Conservation (phyloP, 345 rosid species). For the Erodium maritimum region DNA sequence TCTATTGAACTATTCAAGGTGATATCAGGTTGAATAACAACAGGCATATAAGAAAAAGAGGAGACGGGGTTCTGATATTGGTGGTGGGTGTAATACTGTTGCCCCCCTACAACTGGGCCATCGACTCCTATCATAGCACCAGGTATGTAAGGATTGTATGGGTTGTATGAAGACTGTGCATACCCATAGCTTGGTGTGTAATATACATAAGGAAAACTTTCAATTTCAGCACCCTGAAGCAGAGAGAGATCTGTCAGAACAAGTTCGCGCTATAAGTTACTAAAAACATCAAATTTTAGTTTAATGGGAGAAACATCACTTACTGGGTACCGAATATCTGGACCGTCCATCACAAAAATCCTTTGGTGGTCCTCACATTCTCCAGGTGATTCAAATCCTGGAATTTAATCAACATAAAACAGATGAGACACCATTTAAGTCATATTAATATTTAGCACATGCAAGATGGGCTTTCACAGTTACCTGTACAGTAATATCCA, state of each 20-base stretch:
- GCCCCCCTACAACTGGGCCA: conserved; percentile 42
- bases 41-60: conserved; percentile 47
- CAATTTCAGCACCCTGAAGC: conserved; percentile 70
- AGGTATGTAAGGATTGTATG: conserved; percentile 83
- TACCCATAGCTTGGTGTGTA: conserved; percentile 73
- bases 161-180: conserved; percentile 84
- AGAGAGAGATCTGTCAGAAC: conserved; percentile 7
- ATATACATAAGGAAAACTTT: conserved; percentile 70
- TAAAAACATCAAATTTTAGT: conserved; percentile 2
- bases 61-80: conserved; percentile 51
- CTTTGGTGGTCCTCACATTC: conserved; percentile 90
- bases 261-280: neutral
- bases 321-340: conserved; percentile 61
- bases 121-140: conserved; percentile 69
- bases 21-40: conserved; percentile 43
- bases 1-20: conserved; percentile 25
- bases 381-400: conserved; percentile 79
- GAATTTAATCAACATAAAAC: conserved; percentile 5
- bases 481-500: conserved; percentile 95
- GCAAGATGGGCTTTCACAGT: neutral
- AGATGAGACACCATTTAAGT: conserved; percentile 2
- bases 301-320: conserved; percentile 1
- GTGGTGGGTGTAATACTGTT: conserved; percentile 50
- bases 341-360: conserved; percentile 77
- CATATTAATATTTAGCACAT: conserved; percentile 1